Base-by-base conservation (phyloP, 1,284 basidiomycete species). In the Trichosporon sp. region DNA sequence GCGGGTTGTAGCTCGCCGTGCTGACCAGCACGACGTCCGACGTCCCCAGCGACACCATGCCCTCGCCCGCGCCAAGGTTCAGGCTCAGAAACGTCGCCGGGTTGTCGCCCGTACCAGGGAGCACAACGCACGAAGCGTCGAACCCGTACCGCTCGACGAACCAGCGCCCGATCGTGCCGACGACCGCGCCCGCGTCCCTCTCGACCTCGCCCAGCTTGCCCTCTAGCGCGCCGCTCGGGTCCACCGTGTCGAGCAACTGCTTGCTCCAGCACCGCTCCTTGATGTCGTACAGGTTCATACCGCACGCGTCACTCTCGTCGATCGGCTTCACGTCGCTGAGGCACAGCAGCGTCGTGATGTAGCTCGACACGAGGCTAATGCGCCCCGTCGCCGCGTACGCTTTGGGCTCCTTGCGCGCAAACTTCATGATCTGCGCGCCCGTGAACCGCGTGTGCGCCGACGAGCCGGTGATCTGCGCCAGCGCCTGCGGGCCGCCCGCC, bases 61-160 rank as follows among this genome's bases (percentile, higher is more conserved):
- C 93, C 78, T 96, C 92, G 13, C 68, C n/a, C 81, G 69, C 12
- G 35, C 67, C 65, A 31, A 29, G 32, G 53, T 15, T 29, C 25
- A 94, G 86, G 2, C 90, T 89, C 62, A 93, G 87, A 71, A 95
- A 89, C 2, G 92, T 94, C 1, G 92, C 92, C 2, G 93, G 91
- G 79, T 97, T 97, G 81, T 97, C 94, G 12, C 94, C 94, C 0
- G 93, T 95, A 76, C 93, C 92, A 0, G 92, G 91, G 13, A 91
- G 90, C 67, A 97, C 86, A 60, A 89, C 84, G 76, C 93, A 95
- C 31, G 90, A 91, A 87, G 76, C n/a, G 44, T 42, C 86, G 80
- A 95, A 91, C 1, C 91, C 91, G 87, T 90, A 95, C 69, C 89
- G 85, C 70, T 89, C 79, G 11, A 89, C 87, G 87, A 91, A 95